Base-by-base conservation (phyloP, 1,284 basidiomycete genomes). In the Puccinia horiana region DNA sequence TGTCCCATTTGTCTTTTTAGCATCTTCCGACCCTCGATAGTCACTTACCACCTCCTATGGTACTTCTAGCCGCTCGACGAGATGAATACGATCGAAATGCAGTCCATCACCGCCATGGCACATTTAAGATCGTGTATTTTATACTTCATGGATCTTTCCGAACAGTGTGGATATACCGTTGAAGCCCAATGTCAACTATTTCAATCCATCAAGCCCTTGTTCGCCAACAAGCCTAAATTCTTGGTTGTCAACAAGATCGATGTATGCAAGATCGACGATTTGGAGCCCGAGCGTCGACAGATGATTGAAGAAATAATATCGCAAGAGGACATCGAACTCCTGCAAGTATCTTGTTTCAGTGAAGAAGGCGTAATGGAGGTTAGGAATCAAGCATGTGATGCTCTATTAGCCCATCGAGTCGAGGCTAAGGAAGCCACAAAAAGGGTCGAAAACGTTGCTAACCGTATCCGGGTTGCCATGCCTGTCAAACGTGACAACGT, bases 61-160 rank as follows among this genome's bases (percentile, higher is more conserved):
- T 35, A 23, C 23, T 23, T 65, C 9, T 94, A 96, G 87, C 95
- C 95, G 1, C 90, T 98, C 63, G 95, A 98, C 88, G 95, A 98
- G 83, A 97, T 98, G 96, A 97, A 97, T 90, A 97, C 95, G 83
- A 98, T 98, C 85, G 96, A 98, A 89, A 98, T 98, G 95, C 95
- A 98, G 89, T 95, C 93, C 85, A 96, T 98, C 87, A 98, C 95
- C 56, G 96, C 95, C 11, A 89, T 98, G 83, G 95, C 95, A 2
- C 96, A 98, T 88, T 88, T 98, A 65, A 94, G 96, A 88, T 91
- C 92, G 84, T 95, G 94, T 85, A 90, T 97, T 18, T 88, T 98
- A 86, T 98, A 97, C 89, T 98, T 98, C 87, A 96, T 98, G 94
- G 96, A 98, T 88, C 90, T 96, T 29, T 93, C 92, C 84, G 96